These are phyloP conservation scores for Apiospora sp. DNA, from an alignment of 2,329 filamentous ascomycete genomes.

Conservation along the genomic window DNA sequence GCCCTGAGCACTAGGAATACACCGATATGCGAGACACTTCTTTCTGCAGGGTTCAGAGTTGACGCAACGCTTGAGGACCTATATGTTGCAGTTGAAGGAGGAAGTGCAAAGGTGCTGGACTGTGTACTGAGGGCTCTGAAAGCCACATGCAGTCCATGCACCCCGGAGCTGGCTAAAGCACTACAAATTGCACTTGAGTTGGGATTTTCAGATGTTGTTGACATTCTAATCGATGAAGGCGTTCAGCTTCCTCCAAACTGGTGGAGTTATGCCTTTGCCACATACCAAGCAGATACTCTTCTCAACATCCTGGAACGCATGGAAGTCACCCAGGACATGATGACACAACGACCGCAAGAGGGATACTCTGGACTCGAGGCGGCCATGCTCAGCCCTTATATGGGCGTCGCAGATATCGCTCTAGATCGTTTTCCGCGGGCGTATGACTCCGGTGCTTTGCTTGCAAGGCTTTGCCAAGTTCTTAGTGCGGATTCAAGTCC, in stretches of 20 bases:
- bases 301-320: not conserved
- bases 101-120: not conserved
- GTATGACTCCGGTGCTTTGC: not conserved
- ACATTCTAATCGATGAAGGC: not conserved
- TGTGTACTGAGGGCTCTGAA: not conserved
- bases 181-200: not conserved
- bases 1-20: not conserved
- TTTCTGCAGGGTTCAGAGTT: not conserved
- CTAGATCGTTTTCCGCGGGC: not conserved
- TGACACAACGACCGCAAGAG: not conserved
- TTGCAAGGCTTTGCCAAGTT: not conserved
- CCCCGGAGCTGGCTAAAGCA: not conserved
- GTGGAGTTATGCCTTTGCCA: not conserved
- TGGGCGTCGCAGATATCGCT: not conserved
- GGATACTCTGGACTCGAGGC: not conserved
- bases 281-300: not conserved
- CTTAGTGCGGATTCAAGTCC: not conserved
- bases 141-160: not conserved
- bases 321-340: not conserved
- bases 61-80: not conserved
- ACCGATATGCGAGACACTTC: not conserved
- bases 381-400: not conserved
- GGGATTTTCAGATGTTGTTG: not conserved
- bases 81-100: not conserved
- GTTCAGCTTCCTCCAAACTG: not conserved